These are phyloP conservation scores for Silene uniflora DNA, from an alignment of 148 eudicot genomes.

Conservation along the genomic window DNA sequence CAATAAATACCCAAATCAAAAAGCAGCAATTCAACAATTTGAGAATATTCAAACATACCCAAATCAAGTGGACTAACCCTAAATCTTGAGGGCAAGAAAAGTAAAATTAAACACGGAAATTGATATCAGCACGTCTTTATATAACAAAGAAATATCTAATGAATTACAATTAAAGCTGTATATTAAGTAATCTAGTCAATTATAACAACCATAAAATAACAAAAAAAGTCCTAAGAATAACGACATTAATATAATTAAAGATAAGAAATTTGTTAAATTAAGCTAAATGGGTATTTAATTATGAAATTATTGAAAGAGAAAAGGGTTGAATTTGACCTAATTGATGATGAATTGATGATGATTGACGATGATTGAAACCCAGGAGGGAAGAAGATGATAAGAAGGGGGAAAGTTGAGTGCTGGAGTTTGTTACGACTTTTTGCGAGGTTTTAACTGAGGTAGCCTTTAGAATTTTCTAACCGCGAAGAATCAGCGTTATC, in stretches of 20 bases:
- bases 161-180: background rate
- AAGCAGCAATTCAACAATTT: background rate
- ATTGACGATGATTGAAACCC: background rate
- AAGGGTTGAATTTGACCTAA: background rate
- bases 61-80: conserved; percentile 5
- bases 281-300: background rate
- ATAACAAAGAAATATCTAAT: background rate
- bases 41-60: conserved; percentile 1
- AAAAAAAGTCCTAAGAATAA: background rate
- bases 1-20: background rate
- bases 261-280: no score
- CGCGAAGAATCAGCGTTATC: no score
- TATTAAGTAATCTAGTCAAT: background rate
- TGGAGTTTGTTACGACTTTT: no score
- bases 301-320: background rate
- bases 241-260: background rate
- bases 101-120: background rate
- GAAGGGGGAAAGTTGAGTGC: background rate
- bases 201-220: background rate
- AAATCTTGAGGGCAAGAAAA: background rate
- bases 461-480: no score
- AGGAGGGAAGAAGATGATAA: background rate
- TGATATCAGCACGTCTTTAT: conserved; percentile 13
- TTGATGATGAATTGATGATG: background rate
- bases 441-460: no score